A percentile compares a stretch with the other conserved stretches of the same genome.
phyloP scores from a whole-genome alignment of 371 early-diverging fungal genomes.

The Mortierella sp. region DNA sequence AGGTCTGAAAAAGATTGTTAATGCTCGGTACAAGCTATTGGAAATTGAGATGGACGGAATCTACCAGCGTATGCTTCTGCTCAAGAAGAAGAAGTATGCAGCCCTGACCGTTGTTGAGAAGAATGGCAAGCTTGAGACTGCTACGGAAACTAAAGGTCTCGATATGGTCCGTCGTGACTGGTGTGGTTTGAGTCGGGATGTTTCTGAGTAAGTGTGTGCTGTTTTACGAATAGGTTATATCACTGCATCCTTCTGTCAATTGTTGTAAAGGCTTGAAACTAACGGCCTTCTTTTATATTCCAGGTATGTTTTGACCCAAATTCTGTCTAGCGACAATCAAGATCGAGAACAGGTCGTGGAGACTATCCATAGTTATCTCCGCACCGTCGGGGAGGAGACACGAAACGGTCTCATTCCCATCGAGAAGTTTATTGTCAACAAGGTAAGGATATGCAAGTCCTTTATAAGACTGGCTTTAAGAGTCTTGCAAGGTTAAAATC shows the following conservation, averaged over 20 bases:
- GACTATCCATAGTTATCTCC: constrained; percentile 82
- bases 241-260: background rate
- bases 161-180: constrained; percentile 99
- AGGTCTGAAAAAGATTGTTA: constrained; percentile 88
- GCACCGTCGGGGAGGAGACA: constrained; percentile 78
- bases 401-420: constrained; percentile 77
- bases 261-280: background rate
- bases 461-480: no score
- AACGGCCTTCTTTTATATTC: background rate
- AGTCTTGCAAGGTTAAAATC: background rate
- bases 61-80: constrained; percentile 93
- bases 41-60: constrained; percentile 99
- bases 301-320: constrained; percentile 81
- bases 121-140: constrained; percentile 71
- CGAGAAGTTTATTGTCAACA: constrained; percentile 95
- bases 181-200: constrained; percentile 94
- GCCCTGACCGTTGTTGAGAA: constrained; percentile 82
- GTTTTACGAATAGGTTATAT: background rate
- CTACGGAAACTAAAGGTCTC: constrained; percentile 97
- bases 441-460: constrained; percentile 62
- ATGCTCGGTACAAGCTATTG: constrained; percentile 91
- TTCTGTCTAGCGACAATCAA: constrained; percentile 74
- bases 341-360: constrained; percentile 84
- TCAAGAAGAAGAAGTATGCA: constrained; percentile 99
- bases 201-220: constrained; percentile 71